Base-by-base conservation (phyloP, 306 rosid species). In the Geum urbanum region DNA sequence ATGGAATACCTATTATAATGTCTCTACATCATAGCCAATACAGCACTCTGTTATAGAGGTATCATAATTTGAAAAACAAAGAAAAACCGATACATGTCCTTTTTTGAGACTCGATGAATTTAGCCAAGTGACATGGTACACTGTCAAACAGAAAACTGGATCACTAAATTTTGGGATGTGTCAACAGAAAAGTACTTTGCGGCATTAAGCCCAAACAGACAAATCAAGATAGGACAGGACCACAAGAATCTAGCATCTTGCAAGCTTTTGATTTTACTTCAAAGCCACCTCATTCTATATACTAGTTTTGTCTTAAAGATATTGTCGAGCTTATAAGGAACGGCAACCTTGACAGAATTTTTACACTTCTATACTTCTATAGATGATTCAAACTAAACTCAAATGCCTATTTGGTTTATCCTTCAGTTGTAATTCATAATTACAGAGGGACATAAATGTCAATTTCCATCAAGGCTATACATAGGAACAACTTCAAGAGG, bases 21-120 rank as follows among this genome's bases (percentile, higher is more conserved):
- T 55, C 46, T n/a, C 43, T 44, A 59, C 69, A 58, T 71, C 37
- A 24, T 19, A 32, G 50, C 48, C 55, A 56, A 55, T 37, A 70
- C 65, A 79, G 72, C 44, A 69, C 75, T 60, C 67, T 15, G 70
- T 63, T 52, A 48, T 13, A 59, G 68, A 80, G 57, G 67, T 66
- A 58, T 35, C 16, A 59, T 48, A 14, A 45, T 65, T 67, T 13
- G 52, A 67, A 64, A 57, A 16, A 22, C 27, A 39, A 14, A 39
- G 3, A 35, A 37, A 18, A 56, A 3, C 9, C 3, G 46, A 19
- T 15, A 58, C 12, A 9, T 61, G 5, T 69, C 22, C 22, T n/a
- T 2, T 47, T 2, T 43, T 57, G 53, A 41, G 22, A 43, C 24
- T 24, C 64, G 43, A 41, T 43, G 20, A 43, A 69, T 41, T 69